Base-by-base conservation (phyloP, 2,329 filamentous ascomycete genomes). In the Neoscytalidium dimidiatum region DNA sequence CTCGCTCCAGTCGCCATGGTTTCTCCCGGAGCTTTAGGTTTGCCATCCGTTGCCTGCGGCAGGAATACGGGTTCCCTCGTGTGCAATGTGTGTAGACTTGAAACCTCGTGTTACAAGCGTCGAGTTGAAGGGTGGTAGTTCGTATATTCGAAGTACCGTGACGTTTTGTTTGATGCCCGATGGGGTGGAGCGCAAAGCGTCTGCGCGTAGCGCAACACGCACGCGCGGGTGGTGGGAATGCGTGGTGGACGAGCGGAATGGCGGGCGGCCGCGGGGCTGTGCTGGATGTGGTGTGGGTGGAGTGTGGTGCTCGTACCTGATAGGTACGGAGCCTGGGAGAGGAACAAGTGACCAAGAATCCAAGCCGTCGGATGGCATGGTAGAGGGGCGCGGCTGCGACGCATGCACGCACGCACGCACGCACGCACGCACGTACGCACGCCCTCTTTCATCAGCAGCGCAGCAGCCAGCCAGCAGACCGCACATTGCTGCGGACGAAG, bases 81-180 rank as follows among this genome's bases (percentile, higher is more conserved):
- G 11, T 28, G 35, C 14, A 13, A 17, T 5, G 31, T 23, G 19
- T 21, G 33, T n/a, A 3, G 52, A 28, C 23, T 33, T 60, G 56
- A 46, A 60, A 60, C 56, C 38, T 60, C 56, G 56, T 60, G 56
- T 60, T 31, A n/a, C 35, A 41, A 23, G 35, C 4, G 23, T 26
- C 6, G 17, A 33, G 48, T 9, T 29, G 33, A 13, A 17, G 23
- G 33, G 52, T 43, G 23, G 38, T 23, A 33, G 38, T 46, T 60
- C 56, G 56, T 60, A 60, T 60, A 46, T 26, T 57, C 35, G 52
- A 57, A 6, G 52, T 57, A n/a, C n/a, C 6, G 52, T 21, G 11
- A 21, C 13, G 6, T 33, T 43, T 29, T 31, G 41, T 46, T 60
- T 46, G 56, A 33, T 21, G 26, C 46, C 23, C 26, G 31, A 23